Evolutionary conservation across 208 protist species (phyloP), one percentile per base, ranked within the genome.

Genomic region (Trichomonas vaginalis): DNA sequence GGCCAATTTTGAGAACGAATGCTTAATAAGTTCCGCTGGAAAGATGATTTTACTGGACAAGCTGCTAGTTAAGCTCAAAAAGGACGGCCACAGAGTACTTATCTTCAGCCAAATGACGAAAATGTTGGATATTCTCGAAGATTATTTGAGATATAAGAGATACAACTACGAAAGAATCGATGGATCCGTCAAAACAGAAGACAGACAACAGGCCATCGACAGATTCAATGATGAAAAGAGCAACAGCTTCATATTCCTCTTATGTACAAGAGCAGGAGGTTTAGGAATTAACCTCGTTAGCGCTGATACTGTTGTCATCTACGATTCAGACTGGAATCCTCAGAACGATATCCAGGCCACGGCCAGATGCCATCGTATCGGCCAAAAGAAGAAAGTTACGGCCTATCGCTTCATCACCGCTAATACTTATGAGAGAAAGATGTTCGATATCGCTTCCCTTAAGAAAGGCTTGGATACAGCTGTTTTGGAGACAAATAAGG

Each of bases 301-400:
- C 12, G 97, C 97, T 37, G 96, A 97, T 70, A 97, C 96, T 80
- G 96, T 97, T 79, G 96, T 97, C 40, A 97, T 97, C 35, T 97
- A 96, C 88, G 97, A 97, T 56, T 87, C 37, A 12, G 97, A 97
- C 95, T 97, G 96, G 97, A 98, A 98, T 95, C 97, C 97, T 0
- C 97, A 97, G 47, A 95, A 96, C 45, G 97, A 98, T 96, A 40
- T 96, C 47, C 97, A 98, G 90, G 98, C 95, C 0, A 96, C 97
- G 87, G 97, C 97, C 14, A 97, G 99, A 47, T 98, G 98, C 0
- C 99, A 99, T 97, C 97, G 99, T 37, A 98, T 99, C 9, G 99
- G 99, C 51, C 99, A 99, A 96, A 98, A 96, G 47, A 98, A 97
- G 51, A 37, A 83, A 40, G 97, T 97, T 9, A 98, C 97, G 32